A percentile compares a stretch with the other conserved stretches of the same genome.
Conservation (phyloP, 176 grass and related monocot genomes). For the Rhynchospora tenuis region DNA sequence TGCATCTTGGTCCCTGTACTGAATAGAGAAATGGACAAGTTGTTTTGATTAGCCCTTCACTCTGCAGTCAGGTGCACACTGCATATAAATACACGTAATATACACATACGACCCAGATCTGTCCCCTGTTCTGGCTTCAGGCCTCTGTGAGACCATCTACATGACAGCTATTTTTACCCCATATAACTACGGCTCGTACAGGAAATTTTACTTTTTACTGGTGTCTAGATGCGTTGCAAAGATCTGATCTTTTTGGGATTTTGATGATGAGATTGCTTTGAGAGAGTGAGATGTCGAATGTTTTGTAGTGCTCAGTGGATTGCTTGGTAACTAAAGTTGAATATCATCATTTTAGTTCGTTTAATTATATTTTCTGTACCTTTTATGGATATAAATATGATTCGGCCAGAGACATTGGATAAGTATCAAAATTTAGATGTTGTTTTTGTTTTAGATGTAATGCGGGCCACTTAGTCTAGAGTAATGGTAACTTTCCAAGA, state of each 20-base stretch:
- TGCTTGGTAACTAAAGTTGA: too few species aligned
- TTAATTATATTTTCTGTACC: too few species aligned
- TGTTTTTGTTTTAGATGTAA: too few species aligned
- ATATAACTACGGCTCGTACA: not conserved
- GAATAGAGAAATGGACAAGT: conserved; percentile 1
- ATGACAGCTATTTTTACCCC: conserved; percentile 1
- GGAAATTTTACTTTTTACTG: not conserved
- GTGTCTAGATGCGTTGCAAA: not conserved
- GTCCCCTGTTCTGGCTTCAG: conserved; percentile 1
- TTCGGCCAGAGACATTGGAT: too few species aligned
- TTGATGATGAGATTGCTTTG: not conserved
- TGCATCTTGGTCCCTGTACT: conserved; percentile 2
- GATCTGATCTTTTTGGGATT: not conserved
- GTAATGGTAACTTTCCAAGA: too few species aligned
- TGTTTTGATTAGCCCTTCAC: not conserved
- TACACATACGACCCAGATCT: not conserved
- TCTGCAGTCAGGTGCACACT: not conserved
- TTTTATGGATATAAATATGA: too few species aligned
- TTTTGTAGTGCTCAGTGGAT: not conserved
- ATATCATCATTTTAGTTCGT: too few species aligned
- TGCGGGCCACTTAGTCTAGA: too few species aligned
- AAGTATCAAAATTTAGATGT: too few species aligned
- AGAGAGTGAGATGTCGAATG: not conserved
- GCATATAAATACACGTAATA: conserved; percentile 4
- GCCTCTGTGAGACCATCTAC: not conserved